These are phyloP conservation scores for Fusarium concolor DNA, from an alignment of 2,329 filamentous ascomycete genomes.

Conservation along the genomic window DNA sequence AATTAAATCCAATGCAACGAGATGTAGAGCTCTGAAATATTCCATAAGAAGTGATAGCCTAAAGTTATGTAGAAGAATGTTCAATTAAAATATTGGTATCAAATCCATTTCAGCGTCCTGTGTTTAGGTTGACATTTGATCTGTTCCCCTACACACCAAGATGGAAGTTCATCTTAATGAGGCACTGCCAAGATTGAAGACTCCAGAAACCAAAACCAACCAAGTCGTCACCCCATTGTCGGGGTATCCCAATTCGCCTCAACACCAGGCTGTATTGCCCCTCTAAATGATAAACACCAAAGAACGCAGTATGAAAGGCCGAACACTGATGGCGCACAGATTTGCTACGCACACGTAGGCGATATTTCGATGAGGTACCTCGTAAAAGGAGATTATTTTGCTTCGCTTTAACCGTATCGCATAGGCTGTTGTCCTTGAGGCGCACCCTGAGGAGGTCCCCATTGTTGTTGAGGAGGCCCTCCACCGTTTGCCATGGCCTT, in stretches of 20 bases:
- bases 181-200: neutral
- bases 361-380: neutral
- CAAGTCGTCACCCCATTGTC: neutral
- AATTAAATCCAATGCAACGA: neutral
- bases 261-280: conserved; percentile 35
- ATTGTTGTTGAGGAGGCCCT: conserved; percentile 49
- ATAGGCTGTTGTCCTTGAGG: conserved; percentile 47
- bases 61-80: neutral
- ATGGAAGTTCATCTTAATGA: neutral
- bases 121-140: neutral
- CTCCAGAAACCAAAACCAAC: neutral
- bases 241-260: conserved; percentile 31
- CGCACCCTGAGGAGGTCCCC: conserved; percentile 50
- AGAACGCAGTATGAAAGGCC: neutral
- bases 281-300: conserved; percentile 2
- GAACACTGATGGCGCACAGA: neutral
- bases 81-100: neutral
- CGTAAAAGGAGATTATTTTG: neutral
- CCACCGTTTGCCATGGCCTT: conserved; percentile 62
- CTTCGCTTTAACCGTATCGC: conserved; percentile 45
- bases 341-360: neutral
- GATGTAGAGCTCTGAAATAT: neutral
- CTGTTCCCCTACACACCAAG: neutral
- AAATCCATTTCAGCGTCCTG: neutral
- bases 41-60: neutral